Evolutionary conservation across 2,329 filamentous ascomycete species (phyloP), one percentile per base, ranked within the genome.

Genomic region (Arachnopeziza araneosa): DNA sequence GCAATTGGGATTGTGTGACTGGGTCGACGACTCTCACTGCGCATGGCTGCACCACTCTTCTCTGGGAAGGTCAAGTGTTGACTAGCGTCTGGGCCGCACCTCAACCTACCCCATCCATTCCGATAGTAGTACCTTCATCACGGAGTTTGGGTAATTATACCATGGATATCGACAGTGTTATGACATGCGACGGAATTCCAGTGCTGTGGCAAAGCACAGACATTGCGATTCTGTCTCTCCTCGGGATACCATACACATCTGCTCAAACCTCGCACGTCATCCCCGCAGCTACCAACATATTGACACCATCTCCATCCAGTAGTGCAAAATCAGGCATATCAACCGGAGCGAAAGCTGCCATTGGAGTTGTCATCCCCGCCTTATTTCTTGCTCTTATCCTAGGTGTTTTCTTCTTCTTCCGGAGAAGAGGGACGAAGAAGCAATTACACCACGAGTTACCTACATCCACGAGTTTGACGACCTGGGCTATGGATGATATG

Each of bases 301-400:
- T 24, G 2, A 24, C 51, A 4, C 50, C 58, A 9, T 56, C 55
- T 12, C 48, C 52, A 9, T 26, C 52, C 7, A 30, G 19, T 24
- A 17, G 48, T 2, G n/a, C 51, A 19, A 21, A 36, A n/a, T 21
- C 22, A 14, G 53, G 21, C 6, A 32, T 66, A 14, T 64, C 64
- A 19, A 56, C 56, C 3, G 52, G 56, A 12, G 63, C 58, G 0
- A 66, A 65, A 55, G 55, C 54, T 10, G 61, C 56, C 9, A 70
- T 75, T 26, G 74, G 68, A 3, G 66, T 76, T 1, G 65, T 67
- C 5, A 61, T 75, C 49, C 72, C 73, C 0, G 21, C 73, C 0
- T 66, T 70, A 1, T 60, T 68, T 19, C 60, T 76, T 14, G 67
- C 64, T 1, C 30, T 68, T 5, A 54, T 70, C 5, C 58, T 65